Evolutionary conservation across 192 early-diverging fungal genomes (phyloP).

Genomic region (Dimargaris cristalligena): DNA sequence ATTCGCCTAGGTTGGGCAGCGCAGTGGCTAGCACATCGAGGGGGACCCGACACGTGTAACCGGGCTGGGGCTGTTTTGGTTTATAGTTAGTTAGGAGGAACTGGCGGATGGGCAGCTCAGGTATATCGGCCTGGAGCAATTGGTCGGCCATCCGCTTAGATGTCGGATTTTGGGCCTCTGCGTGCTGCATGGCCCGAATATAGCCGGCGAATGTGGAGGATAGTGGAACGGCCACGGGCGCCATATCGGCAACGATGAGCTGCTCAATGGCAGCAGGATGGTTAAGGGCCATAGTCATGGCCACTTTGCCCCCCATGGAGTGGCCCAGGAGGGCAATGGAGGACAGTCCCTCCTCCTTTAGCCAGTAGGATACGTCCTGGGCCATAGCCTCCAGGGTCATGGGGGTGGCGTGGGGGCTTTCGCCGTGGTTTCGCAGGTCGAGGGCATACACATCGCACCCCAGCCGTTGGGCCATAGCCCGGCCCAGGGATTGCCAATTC

Average conservation of each 20-base stretch:
- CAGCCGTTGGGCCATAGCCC: conserved; percentile 44
- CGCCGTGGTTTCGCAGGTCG: conserved; percentile 91
- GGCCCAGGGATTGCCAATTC: conserved; percentile 78
- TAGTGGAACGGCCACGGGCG: conserved; percentile 31
- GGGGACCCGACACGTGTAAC: conserved; percentile 56
- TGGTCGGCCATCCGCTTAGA: conserved; percentile 43
- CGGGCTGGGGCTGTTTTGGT: conserved; percentile 18
- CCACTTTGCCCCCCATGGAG: conserved; percentile 77
- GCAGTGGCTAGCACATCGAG: conserved; percentile 44
- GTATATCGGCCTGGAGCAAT: conserved; percentile 31
- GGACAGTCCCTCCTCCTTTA: conserved; percentile 34
- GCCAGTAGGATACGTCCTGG: conserved; percentile 51
- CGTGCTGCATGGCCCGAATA: conserved; percentile 34
- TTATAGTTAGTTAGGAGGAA: conserved; percentile 91
- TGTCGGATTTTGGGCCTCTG: conserved; percentile 27
- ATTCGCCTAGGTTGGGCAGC: conserved; percentile 31
- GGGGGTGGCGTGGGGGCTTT: conserved; percentile 46
- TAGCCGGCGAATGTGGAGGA: conserved; percentile 38
- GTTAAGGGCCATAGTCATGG: conserved; percentile 47
- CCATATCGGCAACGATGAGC: conserved; percentile 55
- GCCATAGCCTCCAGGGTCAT: conserved; percentile 71
- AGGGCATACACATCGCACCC: conserved; percentile 47
- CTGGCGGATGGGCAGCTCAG: conserved; percentile 40
- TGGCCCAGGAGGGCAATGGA: conserved; percentile 59
- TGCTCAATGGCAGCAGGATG: conserved; percentile 30